Percentiles rank a stretch among this genome's conserved stretches.
Conservation (phyloP, 2,329 filamentous ascomycete genomes). For the Stagonosporopsis vannaccii region DNA sequence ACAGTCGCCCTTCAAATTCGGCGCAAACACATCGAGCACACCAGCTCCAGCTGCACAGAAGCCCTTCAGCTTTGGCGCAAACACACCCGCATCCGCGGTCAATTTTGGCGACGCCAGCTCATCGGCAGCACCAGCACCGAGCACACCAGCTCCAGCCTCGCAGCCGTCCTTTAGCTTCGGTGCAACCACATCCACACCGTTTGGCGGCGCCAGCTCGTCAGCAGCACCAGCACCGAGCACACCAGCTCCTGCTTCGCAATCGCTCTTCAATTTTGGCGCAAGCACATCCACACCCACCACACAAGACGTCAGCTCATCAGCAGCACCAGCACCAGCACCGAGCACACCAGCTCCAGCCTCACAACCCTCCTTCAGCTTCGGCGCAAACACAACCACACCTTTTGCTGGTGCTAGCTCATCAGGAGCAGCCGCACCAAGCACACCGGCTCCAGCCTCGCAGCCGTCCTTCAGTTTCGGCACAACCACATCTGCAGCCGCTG, state of each 20-base stretch:
- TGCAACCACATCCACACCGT: background rate
- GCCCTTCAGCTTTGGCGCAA: slow-evolving; percentile 12
- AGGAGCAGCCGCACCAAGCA: background rate
- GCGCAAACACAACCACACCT: slow-evolving; percentile 3
- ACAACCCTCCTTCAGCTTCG: slow-evolving; percentile 15
- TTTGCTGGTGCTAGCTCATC: too few species aligned
- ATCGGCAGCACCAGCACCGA: slow-evolving; percentile 16
- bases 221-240: background rate
- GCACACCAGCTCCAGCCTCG: slow-evolving; percentile 24
- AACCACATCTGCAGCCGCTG: slow-evolving; percentile 13
- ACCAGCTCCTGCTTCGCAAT: background rate
- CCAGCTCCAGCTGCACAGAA: too few species aligned
- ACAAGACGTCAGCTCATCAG: too few species aligned
- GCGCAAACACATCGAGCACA: too few species aligned
- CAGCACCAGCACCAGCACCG: too few species aligned
- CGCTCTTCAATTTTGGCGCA: background rate
- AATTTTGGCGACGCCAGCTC: slow-evolving; percentile 27
- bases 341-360: slow-evolving; percentile 26
- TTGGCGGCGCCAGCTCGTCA: background rate
- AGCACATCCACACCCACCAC: too few species aligned
- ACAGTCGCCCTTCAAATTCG: too few species aligned
- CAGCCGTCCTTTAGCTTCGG: slow-evolving; percentile 20
- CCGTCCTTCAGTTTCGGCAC: slow-evolving; percentile 14
- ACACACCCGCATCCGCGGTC: slow-evolving; percentile 4
- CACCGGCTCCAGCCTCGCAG: background rate